Evolutionary conservation across 139 green algal genomes (phyloP), one percentile per base, ranked within the genome.

Genomic region (Tetraselmis chui): DNA sequence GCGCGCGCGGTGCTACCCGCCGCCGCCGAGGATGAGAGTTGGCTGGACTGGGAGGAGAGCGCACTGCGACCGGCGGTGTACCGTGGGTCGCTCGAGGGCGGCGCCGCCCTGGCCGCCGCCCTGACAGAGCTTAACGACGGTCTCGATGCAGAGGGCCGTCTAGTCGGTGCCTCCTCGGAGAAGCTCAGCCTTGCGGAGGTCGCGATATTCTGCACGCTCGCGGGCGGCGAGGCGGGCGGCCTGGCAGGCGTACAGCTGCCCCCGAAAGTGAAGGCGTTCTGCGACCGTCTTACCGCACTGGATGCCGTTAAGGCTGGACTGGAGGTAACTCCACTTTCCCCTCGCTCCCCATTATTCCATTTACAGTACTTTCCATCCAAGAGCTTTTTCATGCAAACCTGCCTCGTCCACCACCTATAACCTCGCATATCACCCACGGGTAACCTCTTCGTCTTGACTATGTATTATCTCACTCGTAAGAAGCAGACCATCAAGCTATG

Each of bases 11-110:
- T 76, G 32, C 31, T 25, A 30, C 30, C 74, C 83, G 74, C 77
- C 59, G 28, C 79, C 78, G 28, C 18, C 25, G 23, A 2, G 22
- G 76, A 86, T 2, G 76, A 90, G 26, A 75, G 82, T 18, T 94
- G 91, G 91, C 31, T 94, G 26, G 89, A 94, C 29, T 94, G 87
- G 87, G 88, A 94, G 74, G 91, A 89, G 27, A 31, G 18, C 1
- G 29, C 81, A 0, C 85, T 95, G 83, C 89, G 89, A 0, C 86
- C 89, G 0, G 85, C 89, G 1, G 79, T 86, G 1, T 83, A 89
- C 59, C 31, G 83, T 31, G 31, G 77, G 59, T 81, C 32, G 1
- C 5, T 29, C 28, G 28, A 79, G 2, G 77, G 81, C 22, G 74
- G 79, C 31, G 83, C 79, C 27, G 80, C 32, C 32, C 79, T 88